Base-by-base conservation (phyloP, 2,329 filamentous ascomycete genomes). In the Arthroderma uncinatum region DNA sequence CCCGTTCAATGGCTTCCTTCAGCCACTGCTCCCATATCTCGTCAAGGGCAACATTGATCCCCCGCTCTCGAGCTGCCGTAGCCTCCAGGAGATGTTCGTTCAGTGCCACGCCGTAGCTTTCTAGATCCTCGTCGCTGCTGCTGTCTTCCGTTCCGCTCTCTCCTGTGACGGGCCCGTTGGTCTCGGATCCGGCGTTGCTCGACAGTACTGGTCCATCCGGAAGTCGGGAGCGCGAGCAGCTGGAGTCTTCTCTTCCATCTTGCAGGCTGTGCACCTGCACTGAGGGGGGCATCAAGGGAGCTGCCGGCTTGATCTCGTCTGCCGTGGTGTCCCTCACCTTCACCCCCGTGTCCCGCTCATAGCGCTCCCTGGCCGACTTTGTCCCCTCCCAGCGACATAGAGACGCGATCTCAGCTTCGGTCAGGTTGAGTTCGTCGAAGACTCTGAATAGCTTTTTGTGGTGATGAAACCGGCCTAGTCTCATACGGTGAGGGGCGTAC, bases 241-340 rank as follows among this genome's bases (percentile, higher is more conserved):
- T 36, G 4, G 40, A 9, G 28, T 33, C 47, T 19, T 39, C 56
- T 47, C 7, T 63, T 62, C 19, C 71, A 64, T 39, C 57, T 42
- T 39, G 39, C 57, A 62, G 64, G 36, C 12, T 28, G 55, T 73
- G 68, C 23, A 73, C 57, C 53, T 65, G 63, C 33, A 69, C 63
- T 12, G 66, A 65, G 6, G 70, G 70, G 2, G 58, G 65, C 47
- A 65, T 64, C n/a, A 65, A 60, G 33, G 77, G 76, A 12, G 78
- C 73, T 64, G 75, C 81, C 23, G 71, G 73, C 28, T 68, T 70
- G 56, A 85, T 79, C 55, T 78, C 77, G 61, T 80, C 74, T 34
- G 79, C 81, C 2, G 82, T 85, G 2, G 82, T 85, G 65, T 85
- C 82, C 57, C 71, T 69, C 42, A 85, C 81, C 48, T 72, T 78